Evolutionary conservation across 371 early-diverging fungal species (phyloP).

Genomic region (Syncephalastrum sp.): DNA sequence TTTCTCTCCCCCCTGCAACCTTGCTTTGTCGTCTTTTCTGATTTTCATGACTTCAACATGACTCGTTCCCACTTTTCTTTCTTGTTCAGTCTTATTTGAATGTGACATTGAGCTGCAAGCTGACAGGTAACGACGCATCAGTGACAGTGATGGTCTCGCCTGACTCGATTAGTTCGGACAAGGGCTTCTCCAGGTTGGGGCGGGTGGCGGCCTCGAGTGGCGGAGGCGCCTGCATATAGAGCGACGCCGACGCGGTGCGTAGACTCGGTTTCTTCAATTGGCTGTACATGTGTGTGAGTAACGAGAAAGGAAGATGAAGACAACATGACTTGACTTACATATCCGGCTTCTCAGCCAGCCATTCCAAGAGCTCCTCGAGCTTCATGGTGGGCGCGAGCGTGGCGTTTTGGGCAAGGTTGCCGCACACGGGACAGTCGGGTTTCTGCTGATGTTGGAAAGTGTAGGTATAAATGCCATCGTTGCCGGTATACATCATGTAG

Average conservation of each 20-base stretch:
- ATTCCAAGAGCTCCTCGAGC: slow-evolving; percentile 73
- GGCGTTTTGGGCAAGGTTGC: slow-evolving; percentile 46
- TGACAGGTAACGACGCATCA: slow-evolving; percentile 70
- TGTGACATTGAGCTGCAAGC: slow-evolving; percentile 44
- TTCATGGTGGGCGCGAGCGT: slow-evolving; percentile 47
- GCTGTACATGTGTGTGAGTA: slow-evolving; percentile 27
- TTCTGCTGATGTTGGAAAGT: slow-evolving; percentile 85
- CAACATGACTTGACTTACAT: slow-evolving; percentile 46
- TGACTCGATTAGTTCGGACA: slow-evolving; percentile 65
- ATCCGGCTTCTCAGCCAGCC: slow-evolving; percentile 69
- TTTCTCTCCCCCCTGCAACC: too few species aligned
- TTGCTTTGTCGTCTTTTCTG: too few species aligned
- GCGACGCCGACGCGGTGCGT: slow-evolving; percentile 51
- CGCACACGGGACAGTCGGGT: slow-evolving; percentile 92
- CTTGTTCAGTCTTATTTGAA: slow-evolving; percentile 14
- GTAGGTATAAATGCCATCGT: slow-evolving; percentile 87
- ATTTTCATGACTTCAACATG: not conserved
- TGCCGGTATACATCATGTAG: slow-evolving; percentile 96
- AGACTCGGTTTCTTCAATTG: slow-evolving; percentile 82
- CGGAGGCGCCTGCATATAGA: slow-evolving; percentile 84
- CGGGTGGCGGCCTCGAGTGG: slow-evolving; percentile 67
- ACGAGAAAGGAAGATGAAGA: not conserved
- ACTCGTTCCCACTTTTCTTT: not conserved
- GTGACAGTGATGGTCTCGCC: slow-evolving; percentile 73
- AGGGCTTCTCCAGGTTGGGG: slow-evolving; percentile 64